Evolutionary conservation across 2,329 filamentous ascomycete species (phyloP), one percentile per base, ranked within the genome.

Genomic region (Botrytis hyacinthi): DNA sequence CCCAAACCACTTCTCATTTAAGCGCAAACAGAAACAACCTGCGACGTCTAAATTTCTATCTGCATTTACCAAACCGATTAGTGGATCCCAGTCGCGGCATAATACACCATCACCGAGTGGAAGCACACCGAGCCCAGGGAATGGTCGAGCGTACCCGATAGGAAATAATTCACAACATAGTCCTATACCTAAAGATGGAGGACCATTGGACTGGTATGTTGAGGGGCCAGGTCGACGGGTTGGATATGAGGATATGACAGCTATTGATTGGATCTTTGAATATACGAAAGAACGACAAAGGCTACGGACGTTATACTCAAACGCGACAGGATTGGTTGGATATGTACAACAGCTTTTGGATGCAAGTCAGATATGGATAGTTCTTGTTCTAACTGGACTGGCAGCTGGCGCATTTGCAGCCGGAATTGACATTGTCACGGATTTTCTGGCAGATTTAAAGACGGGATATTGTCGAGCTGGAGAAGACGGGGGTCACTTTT

Each of bases 231-330:
- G 95, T 1, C 89, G 94, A 71, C 90, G 96, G 80, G 95, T 98
- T 54, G 95, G 93, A 72, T 99, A 99, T 84, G 95, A 98, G 80
- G 93, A 99, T 83, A 86, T 98, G 81, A 98, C 95, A 26, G 95
- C 96, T 74, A 99, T 99, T 81, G 96, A 99, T 84, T 99, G 96
- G 96, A 98, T 98, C 81, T 98, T 97, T 79, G 96, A 99, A 83
- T 97, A 98, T 81, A 96, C 93, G 70, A 98, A 98, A 82, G 96
- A 99, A 84, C 90, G 96, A 32, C 94, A 97, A 82, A 90, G 96
- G 37, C 84, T 97, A 79, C 89, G 94, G n/a, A 88, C 92, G 44
- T 85, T 99, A 32, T 88, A 90, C 72, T 89, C 92, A 0, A 89
- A 88, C 78, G 88, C 90, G 12, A 86, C 88, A 32, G 93, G 94